phyloP scores from a whole-genome alignment of 2,329 filamentous ascomycete genomes.

The Tolypocladium album region DNA sequence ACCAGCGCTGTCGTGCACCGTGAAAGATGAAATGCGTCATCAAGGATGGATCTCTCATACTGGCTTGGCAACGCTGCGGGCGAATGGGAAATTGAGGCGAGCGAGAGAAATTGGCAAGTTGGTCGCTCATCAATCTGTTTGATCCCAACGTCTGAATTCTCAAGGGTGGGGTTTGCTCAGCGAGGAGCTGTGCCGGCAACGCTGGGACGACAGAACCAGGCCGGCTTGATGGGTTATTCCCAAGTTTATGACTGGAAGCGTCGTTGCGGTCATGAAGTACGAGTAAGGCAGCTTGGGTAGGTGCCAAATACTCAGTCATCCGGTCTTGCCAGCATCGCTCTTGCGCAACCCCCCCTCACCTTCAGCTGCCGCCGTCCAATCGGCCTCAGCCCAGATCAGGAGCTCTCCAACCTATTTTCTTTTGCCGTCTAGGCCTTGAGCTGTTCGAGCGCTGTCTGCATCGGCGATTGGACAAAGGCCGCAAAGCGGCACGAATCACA shows the following conservation, averaged over 20 bases:
- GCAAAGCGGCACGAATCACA: neutral
- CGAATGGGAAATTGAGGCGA: slow-evolving; percentile 2
- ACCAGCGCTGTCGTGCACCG: neutral
- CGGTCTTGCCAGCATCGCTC: too few relatives aligned
- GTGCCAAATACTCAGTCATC: neutral
- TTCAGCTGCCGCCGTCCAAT: neutral
- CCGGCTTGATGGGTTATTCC: neutral
- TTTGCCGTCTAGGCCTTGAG: neutral
- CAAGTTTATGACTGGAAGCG: neutral
- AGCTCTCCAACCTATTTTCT: neutral
- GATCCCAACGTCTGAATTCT: neutral
- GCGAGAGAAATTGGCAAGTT: neutral
- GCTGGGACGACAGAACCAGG: neutral
- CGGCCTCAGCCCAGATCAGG: neutral
- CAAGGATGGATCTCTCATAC: neutral
- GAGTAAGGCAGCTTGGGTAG: neutral
- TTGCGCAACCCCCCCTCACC: neutral
- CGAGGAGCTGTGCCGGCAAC: neutral
- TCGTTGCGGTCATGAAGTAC: neutral
- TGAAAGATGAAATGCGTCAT: neutral
- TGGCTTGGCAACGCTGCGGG: neutral
- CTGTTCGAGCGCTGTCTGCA: too few relatives aligned
- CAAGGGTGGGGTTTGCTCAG: neutral
- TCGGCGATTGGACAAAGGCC: neutral
- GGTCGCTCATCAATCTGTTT: neutral